Conservation (phyloP, 1,139 yeast species). For the Hansenula anomala region DNA sequence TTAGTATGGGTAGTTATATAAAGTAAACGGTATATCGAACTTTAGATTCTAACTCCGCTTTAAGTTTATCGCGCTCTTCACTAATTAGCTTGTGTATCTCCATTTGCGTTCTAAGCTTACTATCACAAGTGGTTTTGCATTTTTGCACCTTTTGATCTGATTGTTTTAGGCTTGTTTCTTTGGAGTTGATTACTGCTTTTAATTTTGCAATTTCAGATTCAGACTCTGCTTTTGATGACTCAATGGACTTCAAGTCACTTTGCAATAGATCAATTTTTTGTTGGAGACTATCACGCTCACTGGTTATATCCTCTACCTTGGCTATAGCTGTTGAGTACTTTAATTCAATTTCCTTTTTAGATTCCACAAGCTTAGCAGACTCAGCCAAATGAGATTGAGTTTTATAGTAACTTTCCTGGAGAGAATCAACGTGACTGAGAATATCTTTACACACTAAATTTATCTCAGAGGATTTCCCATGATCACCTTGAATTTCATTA, state of each 20-base stretch:
- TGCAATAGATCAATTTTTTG: too few species aligned
- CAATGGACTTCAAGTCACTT: too few species aligned
- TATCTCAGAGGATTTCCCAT: background rate
- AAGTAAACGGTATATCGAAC: too few species aligned
- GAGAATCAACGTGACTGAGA: background rate
- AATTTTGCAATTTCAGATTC: background rate
- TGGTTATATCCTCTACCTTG: background rate
- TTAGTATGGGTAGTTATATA: background rate
- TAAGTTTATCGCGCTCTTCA: constrained; percentile 14
- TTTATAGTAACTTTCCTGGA: background rate
- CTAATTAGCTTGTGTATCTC: constrained; percentile 13
- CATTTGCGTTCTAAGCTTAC: constrained; percentile 15
- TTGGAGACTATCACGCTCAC: background rate
- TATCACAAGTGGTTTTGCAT: constrained; percentile 10
- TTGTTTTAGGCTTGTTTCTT: constrained; percentile 2
- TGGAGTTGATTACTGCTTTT: background rate
- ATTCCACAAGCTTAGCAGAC: background rate
- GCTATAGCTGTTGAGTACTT: background rate
- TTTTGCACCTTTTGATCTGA: constrained; percentile 9
- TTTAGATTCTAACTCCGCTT: background rate
- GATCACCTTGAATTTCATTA: background rate
- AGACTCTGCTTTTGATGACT: too few species aligned
- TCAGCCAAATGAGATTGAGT: too few species aligned
- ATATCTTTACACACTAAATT: background rate
- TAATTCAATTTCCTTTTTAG: background rate